Conservation (phyloP, 768 basidiomycete species). For the Hortiboletus campestris region DNA sequence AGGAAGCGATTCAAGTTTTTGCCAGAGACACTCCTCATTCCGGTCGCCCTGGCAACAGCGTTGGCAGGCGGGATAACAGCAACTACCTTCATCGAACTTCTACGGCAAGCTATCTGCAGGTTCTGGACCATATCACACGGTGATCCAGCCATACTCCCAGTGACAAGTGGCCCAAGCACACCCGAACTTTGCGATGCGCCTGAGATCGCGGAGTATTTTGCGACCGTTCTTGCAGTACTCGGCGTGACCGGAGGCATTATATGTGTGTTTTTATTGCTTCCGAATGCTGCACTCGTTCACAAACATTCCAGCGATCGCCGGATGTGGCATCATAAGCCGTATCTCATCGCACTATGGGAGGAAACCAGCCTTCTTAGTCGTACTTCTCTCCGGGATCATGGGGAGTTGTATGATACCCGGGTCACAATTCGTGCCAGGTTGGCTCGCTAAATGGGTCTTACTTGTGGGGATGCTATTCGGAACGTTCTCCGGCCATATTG, state of each 20-base stretch:
- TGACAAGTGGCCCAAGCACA: slow-evolving; percentile 1
- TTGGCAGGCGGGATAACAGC: slow-evolving; percentile 22
- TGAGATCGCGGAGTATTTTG: slow-evolving; percentile 21
- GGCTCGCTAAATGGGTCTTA: slow-evolving; percentile 18
- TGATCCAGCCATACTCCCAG: slow-evolving; percentile 4
- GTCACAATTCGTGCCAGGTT: slow-evolving; percentile 15
- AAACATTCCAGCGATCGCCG: slow-evolving; percentile 18
- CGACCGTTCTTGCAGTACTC: slow-evolving; percentile 18
- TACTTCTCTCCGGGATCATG: slow-evolving; percentile 5
- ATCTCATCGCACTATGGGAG: slow-evolving; percentile 29
- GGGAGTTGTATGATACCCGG: slow-evolving; percentile 14
- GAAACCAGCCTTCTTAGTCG: slow-evolving; percentile 19
- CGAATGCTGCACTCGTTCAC: neutral
- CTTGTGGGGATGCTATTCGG: slow-evolving; percentile 18
- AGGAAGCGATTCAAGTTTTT: slow-evolving; percentile 1
- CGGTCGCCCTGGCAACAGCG: slow-evolving; percentile 23
- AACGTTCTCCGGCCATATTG: slow-evolving; percentile 9
- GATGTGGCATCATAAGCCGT: slow-evolving; percentile 22
- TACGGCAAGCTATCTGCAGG: slow-evolving; percentile 28
- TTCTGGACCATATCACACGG: slow-evolving; percentile 19
- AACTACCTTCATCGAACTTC: slow-evolving; percentile 27
- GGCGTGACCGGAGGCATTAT: slow-evolving; percentile 16
- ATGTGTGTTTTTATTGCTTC: slow-evolving; percentile 13
- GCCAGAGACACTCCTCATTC: slow-evolving; percentile 24
- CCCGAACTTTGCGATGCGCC: slow-evolving; percentile 21